Conservation (phyloP, 1,139 yeast genomes). For the Meyerozyma elateridarum region DNA sequence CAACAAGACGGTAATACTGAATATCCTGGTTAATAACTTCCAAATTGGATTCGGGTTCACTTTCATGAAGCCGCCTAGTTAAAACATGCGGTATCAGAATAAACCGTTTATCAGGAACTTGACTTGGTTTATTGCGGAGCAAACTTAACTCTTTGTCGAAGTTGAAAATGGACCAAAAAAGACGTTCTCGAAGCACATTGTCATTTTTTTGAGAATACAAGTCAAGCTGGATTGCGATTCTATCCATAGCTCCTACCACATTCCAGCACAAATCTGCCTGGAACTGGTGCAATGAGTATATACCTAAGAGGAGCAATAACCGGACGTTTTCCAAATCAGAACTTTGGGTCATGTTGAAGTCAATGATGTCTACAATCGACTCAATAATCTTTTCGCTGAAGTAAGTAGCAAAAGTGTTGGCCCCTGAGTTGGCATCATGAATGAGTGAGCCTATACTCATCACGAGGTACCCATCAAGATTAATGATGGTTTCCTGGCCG, state of each 20-base stretch:
- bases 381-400: conserved; percentile 32
- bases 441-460: conserved; percentile 39
- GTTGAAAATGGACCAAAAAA: conserved; percentile 39
- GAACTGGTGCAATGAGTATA: conserved; percentile 27
- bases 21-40: conserved; percentile 20
- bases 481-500: conserved; percentile 32
- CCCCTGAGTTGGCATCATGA: conserved; percentile 25
- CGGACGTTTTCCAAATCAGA: conserved; percentile 20
- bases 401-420: conserved; percentile 19
- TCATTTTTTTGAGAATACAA: conserved; percentile 12
- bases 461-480: conserved; percentile 34
- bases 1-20: conserved; percentile 18
- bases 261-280: conserved; percentile 31
- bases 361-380: conserved; percentile 31
- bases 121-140: conserved; percentile 30
- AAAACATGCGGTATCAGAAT: conserved; percentile 14
- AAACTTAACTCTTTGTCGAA: conserved; percentile 38
- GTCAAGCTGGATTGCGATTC: conserved; percentile 24
- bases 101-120: conserved; percentile 23
- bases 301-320: conserved; percentile 27
- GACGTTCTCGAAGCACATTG: conserved; percentile 15
- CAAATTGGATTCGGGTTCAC: conserved; percentile 13
- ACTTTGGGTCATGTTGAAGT: conserved; percentile 17
- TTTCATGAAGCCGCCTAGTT: conserved; percentile 10
- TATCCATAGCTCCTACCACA: conserved; percentile 29